Percentiles rank a stretch among this genome's conserved stretches.
Evolutionary conservation across 1,284 basidiomycete species (phyloP).

Genomic region (Athelia sp.): DNA sequence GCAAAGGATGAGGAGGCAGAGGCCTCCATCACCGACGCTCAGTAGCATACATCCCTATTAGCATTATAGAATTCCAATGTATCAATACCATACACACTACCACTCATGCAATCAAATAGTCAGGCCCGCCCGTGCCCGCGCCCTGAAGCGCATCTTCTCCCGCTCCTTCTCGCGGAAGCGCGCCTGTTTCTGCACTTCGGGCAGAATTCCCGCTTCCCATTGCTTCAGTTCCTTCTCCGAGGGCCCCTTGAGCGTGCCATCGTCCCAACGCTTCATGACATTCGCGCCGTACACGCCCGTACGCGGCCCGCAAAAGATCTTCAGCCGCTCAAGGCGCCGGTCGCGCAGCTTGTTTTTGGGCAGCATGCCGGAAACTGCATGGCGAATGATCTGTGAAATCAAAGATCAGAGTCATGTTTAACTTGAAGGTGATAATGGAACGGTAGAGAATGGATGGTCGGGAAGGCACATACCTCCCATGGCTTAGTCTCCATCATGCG

Average conservation of each 20-base stretch:
- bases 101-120: too few relatives aligned
- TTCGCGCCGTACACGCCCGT: constrained; percentile 68
- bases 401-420: not conserved
- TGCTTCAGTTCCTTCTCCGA: constrained; percentile 41
- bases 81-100: too few relatives aligned
- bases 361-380: constrained; percentile 94
- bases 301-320: constrained; percentile 77
- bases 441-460: not conserved
- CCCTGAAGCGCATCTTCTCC: constrained; percentile 29
- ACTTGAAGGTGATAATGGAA: not conserved
- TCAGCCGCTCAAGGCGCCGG: constrained; percentile 76
- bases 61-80: too few relatives aligned
- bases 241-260: constrained; percentile 52
- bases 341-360: constrained; percentile 94
- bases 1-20: not conserved
- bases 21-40: not conserved
- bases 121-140: not conserved
- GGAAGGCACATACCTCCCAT: constrained; percentile 66
- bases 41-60: too few relatives aligned
- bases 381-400: constrained; percentile 78
- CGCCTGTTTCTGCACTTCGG: constrained; percentile 3
- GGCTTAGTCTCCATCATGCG: constrained; percentile 83
- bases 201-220: constrained; percentile 19
- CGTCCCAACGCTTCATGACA: constrained; percentile 71
- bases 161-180: constrained; percentile 12